phyloP scores from a whole-genome alignment of 169 alveolate genomes.

The Eimeria maxima region DNA sequence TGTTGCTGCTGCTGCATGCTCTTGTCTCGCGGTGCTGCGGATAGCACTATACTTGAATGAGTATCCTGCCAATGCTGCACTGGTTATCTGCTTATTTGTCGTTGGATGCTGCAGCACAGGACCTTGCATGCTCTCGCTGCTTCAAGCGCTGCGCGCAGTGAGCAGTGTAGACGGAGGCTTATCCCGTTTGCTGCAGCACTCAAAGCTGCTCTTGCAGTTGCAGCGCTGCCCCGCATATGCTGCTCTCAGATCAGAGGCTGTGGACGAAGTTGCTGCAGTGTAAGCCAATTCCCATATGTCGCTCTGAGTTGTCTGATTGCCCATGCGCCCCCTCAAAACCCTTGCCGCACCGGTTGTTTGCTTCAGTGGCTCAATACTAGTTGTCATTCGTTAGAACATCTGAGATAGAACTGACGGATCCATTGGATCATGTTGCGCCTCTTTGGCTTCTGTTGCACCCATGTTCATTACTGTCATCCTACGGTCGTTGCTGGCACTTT shows the following conservation, averaged over 20 bases:
- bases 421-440: background rate
- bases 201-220: slow-evolving; percentile 9
- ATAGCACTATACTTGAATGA: background rate
- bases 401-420: background rate
- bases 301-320: background rate
- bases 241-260: slow-evolving; percentile 31
- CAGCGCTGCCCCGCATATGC: slow-evolving; percentile 22
- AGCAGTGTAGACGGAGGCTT: slow-evolving; percentile 33
- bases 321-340: background rate
- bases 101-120: slow-evolving; percentile 17
- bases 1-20: background rate
- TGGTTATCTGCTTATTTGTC: background rate
- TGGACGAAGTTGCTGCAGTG: slow-evolving; percentile 21
- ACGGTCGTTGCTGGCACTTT: background rate
- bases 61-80: background rate
- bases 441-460: background rate
- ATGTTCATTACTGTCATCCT: background rate
- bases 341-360: background rate
- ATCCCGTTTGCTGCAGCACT: slow-evolving; percentile 5
- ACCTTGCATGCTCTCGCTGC: slow-evolving; percentile 41
- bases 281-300: background rate
- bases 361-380: background rate
- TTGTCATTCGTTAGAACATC: background rate
- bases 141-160: slow-evolving; percentile 44
- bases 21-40: background rate